phyloP scores from a whole-genome alignment of 163 green algal species.

The Volvox carteri region DNA sequence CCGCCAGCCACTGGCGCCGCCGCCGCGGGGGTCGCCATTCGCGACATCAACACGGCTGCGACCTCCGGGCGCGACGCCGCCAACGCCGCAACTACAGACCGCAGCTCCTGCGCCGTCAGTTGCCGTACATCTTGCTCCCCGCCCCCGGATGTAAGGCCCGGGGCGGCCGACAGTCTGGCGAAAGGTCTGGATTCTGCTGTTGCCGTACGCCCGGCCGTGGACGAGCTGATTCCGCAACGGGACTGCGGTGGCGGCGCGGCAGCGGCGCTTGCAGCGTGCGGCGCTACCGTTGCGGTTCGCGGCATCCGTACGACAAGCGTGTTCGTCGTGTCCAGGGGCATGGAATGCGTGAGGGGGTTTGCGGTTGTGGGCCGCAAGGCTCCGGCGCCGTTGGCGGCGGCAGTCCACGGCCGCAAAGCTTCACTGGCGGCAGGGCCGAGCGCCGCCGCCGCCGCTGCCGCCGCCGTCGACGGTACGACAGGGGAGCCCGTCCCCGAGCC shows the following conservation, averaged over 20 bases:
- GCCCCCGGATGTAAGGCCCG: background rate
- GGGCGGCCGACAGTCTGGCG: background rate
- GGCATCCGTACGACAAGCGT: conserved; percentile 19
- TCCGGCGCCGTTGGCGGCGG: background rate
- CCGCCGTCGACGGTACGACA: conserved; percentile 9
- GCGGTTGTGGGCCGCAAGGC: conserved; percentile 6
- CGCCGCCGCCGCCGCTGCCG: background rate
- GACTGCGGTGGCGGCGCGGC: background rate
- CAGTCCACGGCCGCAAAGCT: background rate
- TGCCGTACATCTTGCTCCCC: background rate
- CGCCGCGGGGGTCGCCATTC: background rate
- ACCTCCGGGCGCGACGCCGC: conserved; percentile 10
- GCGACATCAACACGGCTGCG: background rate
- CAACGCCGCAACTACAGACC: conserved; percentile 8
- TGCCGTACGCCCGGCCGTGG: background rate
- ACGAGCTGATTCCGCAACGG: background rate
- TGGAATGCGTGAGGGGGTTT: conserved; percentile 22
- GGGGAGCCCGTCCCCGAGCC: background rate
- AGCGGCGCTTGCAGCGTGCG: background rate
- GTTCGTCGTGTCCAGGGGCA: background rate
- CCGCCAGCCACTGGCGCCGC: background rate
- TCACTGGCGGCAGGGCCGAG: background rate
- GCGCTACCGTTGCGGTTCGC: background rate
- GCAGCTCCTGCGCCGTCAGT: conserved; percentile 30
- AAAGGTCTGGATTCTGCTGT: background rate